phyloP scores from a whole-genome alignment of 768 basidiomycete species.

The Rhodosporidiobolus sp. region DNA sequence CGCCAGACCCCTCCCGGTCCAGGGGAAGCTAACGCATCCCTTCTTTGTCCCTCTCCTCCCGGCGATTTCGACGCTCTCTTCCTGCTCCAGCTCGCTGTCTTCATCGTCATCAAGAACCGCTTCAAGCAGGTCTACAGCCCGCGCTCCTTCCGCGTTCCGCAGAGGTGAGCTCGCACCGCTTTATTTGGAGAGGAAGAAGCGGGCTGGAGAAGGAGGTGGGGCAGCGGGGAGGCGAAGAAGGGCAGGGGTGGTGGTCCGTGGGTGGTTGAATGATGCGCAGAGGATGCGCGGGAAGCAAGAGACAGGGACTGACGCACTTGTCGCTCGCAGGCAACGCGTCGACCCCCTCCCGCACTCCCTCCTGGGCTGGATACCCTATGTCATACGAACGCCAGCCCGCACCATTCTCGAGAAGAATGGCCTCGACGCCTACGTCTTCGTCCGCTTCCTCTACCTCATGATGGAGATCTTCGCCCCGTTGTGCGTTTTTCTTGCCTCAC shows the following conservation, averaged over 20 bases:
- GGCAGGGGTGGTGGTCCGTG: not conserved
- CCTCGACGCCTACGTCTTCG: conserved; percentile 87
- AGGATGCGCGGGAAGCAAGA: conserved; percentile 56
- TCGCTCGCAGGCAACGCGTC: conserved; percentile 18
- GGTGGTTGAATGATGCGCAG: too few species aligned
- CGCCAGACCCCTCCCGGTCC: not conserved
- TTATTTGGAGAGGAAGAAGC: not conserved
- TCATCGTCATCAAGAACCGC: conserved; percentile 76
- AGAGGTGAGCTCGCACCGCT: conserved; percentile 50
- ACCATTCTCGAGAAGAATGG: conserved; percentile 69
- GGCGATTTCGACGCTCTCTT: conserved; percentile 52
- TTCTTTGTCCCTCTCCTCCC: conserved; percentile 27
- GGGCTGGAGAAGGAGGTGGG: not conserved
- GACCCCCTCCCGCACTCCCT: conserved; percentile 55
- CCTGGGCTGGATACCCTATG: conserved; percentile 65
- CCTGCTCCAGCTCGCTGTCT: conserved; percentile 55
- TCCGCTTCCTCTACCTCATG: conserved; percentile 84
- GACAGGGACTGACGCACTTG: conserved; percentile 46
- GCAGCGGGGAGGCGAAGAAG: not conserved
- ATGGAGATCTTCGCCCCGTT: conserved; percentile 77
- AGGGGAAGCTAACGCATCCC: not conserved
- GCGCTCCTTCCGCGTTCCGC: conserved; percentile 65
- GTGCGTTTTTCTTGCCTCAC: conserved; percentile 51
- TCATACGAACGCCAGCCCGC: conserved; percentile 63
- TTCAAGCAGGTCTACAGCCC: conserved; percentile 90